Evolutionary conservation across 805 yeast genomes (phyloP).

Genomic region (Kregervanrija fluxuum): DNA sequence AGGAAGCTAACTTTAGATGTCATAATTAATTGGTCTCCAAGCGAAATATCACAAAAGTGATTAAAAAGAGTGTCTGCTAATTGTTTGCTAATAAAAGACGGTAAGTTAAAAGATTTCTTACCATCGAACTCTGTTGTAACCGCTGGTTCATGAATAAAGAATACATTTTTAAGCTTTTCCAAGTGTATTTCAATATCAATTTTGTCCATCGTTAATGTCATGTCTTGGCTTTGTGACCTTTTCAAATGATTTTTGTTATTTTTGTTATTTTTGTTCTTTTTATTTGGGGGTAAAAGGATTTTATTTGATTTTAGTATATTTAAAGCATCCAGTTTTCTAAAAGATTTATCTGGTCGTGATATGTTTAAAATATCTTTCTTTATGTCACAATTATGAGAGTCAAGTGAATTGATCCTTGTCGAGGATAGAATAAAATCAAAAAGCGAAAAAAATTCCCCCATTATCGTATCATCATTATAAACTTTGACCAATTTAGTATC

Average conservation of each 20-base stretch:
- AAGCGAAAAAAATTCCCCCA: constrained; percentile 1
- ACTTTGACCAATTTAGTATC: constrained; percentile 3
- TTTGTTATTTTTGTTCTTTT: background rate
- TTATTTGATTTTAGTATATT: background rate
- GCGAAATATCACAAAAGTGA: constrained; percentile 8
- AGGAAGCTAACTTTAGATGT: constrained; percentile 6
- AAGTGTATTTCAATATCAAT: constrained; percentile 6
- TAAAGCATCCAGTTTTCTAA: background rate
- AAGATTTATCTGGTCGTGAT: background rate
- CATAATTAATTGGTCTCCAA: background rate
- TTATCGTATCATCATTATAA: constrained; percentile 3
- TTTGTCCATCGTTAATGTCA: background rate
- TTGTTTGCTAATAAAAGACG: constrained; percentile 5
- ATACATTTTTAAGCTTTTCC: constrained; percentile 8
- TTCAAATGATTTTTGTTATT: background rate
- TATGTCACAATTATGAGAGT: background rate
- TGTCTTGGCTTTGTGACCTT: too few relatives aligned
- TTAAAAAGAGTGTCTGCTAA: constrained; percentile 9
- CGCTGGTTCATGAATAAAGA: constrained; percentile 12
- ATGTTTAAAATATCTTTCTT: background rate
- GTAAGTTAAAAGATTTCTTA: constrained; percentile 9
- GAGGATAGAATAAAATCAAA: constrained; percentile 8
- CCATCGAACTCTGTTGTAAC: constrained; percentile 4
- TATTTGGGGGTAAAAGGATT: background rate
- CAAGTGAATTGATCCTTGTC: constrained; percentile 3